Conservation (phyloP, 176 grass and related monocot genomes). For the Ampelocalamus luodianensis region DNA sequence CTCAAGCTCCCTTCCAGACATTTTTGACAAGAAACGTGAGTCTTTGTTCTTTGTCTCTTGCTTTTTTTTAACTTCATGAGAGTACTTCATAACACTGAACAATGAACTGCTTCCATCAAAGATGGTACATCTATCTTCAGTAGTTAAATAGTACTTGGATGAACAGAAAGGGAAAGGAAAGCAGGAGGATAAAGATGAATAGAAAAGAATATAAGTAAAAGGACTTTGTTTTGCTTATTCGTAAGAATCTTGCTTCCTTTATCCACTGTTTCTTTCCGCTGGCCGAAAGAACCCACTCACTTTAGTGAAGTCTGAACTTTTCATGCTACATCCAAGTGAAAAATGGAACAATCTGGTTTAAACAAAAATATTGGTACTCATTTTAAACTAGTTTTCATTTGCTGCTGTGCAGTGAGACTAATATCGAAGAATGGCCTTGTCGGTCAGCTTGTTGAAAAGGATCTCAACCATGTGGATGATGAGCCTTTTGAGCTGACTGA, state of each 20-base stretch:
- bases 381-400: conserved; percentile 43
- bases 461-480: conserved; percentile 57
- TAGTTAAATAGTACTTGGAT: neutral
- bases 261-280: conserved; percentile 1
- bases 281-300: neutral
- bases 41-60: conserved; percentile 23
- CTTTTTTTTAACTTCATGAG: conserved; percentile 12
- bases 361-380: neutral
- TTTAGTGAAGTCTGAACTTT: conserved; percentile 20
- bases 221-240: neutral
- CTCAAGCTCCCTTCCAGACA: conserved; percentile 84
- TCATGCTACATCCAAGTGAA: conserved; percentile 10
- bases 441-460: conserved; percentile 46
- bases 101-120: neutral
- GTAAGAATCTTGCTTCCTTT: conserved; percentile 37
- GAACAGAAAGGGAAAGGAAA: neutral
- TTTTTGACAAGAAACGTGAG: conserved; percentile 84
- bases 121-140: neutral
- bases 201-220: conserved; percentile 4
- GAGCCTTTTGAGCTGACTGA: conserved; percentile 80
- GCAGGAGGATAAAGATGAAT: conserved; percentile 1
- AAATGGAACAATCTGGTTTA: conserved; percentile 1
- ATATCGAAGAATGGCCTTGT: conserved; percentile 42
- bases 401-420: conserved; percentile 67
- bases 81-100: conserved; percentile 19